Percentiles rank a stretch among this genome's conserved stretches.
Conservation (phyloP, 108 stramenopile species). For the Heterococcus sp. region DNA sequence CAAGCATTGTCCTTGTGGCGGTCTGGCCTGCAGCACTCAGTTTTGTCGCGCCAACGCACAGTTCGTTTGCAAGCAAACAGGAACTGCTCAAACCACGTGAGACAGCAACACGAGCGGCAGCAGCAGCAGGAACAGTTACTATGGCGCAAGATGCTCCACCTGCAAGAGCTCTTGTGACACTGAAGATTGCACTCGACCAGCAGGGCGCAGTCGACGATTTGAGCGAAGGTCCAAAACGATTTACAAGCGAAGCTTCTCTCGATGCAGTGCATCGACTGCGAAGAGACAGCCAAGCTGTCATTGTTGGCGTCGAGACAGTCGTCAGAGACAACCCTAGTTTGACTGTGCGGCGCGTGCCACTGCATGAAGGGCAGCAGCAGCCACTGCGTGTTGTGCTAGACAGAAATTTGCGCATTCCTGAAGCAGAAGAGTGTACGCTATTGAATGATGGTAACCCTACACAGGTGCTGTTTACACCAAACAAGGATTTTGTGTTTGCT, state of each 20-base stretch:
- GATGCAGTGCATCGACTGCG: slow-evolving; percentile 42
- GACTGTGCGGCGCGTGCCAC: slow-evolving; percentile 22
- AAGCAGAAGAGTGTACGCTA: background rate
- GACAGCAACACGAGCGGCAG: too few relatives aligned
- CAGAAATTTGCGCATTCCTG: slow-evolving; percentile 7
- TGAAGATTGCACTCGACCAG: slow-evolving; percentile 41
- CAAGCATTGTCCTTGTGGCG: too few relatives aligned
- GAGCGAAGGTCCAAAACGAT: slow-evolving; percentile 23
- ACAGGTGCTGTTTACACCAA: background rate
- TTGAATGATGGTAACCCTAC: background rate
- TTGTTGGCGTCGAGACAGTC: slow-evolving; percentile 38
- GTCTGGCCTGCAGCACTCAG: too few relatives aligned
- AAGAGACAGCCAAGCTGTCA: slow-evolving; percentile 22
- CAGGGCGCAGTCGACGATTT: slow-evolving; percentile 48
- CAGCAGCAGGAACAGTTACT: too few relatives aligned
- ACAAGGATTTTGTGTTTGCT: background rate
- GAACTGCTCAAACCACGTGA: too few relatives aligned
- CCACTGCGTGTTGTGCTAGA: slow-evolving; percentile 38
- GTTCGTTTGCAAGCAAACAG: too few relatives aligned
- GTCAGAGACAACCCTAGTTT: slow-evolving; percentile 39
- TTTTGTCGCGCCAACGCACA: too few relatives aligned
- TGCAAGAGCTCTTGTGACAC: slow-evolving; percentile 11
- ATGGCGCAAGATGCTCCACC: background rate
- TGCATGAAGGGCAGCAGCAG: slow-evolving; percentile 4
- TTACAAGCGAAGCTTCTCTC: slow-evolving; percentile 25